phyloP scores from a whole-genome alignment of 495 filamentous ascomycete genomes.

The Acidomyces sp. region DNA sequence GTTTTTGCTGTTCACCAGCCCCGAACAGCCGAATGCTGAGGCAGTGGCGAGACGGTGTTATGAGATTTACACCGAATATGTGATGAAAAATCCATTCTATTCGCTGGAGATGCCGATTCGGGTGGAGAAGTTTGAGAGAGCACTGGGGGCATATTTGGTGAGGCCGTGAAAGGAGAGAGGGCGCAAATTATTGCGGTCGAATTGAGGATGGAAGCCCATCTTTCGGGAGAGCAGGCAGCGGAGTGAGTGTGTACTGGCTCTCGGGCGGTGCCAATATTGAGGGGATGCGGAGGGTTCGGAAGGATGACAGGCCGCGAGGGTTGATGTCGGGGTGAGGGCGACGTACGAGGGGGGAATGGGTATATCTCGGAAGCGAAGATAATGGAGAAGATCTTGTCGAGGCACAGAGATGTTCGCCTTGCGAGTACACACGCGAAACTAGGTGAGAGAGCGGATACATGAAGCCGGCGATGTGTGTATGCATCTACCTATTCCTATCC shows the following conservation, averaged over 20 bases:
- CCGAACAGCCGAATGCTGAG: slow-evolving; percentile 77
- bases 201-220: background rate
- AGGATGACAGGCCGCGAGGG: background rate
- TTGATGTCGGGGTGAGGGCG: background rate
- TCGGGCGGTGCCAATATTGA: background rate
- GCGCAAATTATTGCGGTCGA: too few species aligned
- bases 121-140: slow-evolving; percentile 86
- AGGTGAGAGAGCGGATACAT: too few species aligned
- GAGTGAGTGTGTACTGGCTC: background rate
- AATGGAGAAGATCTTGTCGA: too few species aligned
- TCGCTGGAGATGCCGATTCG: slow-evolving; percentile 93
- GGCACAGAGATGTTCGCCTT: too few species aligned
- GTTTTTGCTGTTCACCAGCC: slow-evolving; percentile 90
- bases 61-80: slow-evolving; percentile 90
- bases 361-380: too few species aligned
- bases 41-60: slow-evolving; percentile 69
- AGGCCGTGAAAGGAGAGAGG: slow-evolving; percentile 9
- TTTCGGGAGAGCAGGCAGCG: background rate
- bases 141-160: slow-evolving; percentile 54
- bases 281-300: background rate
- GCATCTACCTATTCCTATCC: too few species aligned
- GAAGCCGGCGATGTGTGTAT: too few species aligned
- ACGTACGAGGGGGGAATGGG: background rate
- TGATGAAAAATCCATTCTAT: slow-evolving; percentile 99
- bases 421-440: too few species aligned